These are phyloP conservation scores for Coniosporium apollinis DNA, from an alignment of 495 filamentous ascomycete genomes.

Conservation along the genomic window DNA sequence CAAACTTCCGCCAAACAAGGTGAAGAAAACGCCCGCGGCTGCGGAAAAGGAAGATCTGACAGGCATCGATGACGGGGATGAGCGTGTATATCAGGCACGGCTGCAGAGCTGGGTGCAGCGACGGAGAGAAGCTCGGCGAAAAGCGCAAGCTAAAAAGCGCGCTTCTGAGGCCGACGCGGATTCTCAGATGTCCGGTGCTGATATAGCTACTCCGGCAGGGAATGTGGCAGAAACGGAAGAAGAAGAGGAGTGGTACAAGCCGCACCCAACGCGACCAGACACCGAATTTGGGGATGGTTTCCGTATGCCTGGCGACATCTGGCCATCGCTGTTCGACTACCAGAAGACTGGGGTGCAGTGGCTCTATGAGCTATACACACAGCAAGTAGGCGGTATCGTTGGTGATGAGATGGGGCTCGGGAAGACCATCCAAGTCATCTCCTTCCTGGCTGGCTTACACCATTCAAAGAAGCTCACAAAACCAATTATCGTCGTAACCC, in stretches of 20 bases:
- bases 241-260: slow-evolving; percentile 65
- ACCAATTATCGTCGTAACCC: slow-evolving; percentile 77
- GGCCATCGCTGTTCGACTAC: slow-evolving; percentile 79
- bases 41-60: slow-evolving; percentile 49
- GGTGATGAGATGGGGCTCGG: slow-evolving; percentile 97
- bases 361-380: slow-evolving; percentile 83
- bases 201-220: slow-evolving; percentile 15
- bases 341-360: slow-evolving; percentile 92
- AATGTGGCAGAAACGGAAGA: slow-evolving; percentile 17
- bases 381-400: slow-evolving; percentile 83
- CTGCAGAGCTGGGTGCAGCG: slow-evolving; percentile 55
- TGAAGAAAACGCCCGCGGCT: slow-evolving; percentile 10
- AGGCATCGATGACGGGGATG: slow-evolving; percentile 81
- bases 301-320: slow-evolving; percentile 78
- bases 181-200: slow-evolving; percentile 3
- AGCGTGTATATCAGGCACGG: slow-evolving; percentile 62
- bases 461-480: slow-evolving; percentile 71
- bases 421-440: slow-evolving; percentile 88
- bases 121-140: slow-evolving; percentile 47
- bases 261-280: slow-evolving; percentile 65
- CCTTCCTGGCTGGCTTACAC: slow-evolving; percentile 79
- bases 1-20: slow-evolving; percentile 19
- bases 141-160: slow-evolving; percentile 16
- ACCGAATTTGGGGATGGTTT: slow-evolving; percentile 56
- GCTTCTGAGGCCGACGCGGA: slow-evolving; percentile 6